Conservation (phyloP, 2,329 filamentous ascomycete species). For the Pseudogymnoascus sp. region DNA sequence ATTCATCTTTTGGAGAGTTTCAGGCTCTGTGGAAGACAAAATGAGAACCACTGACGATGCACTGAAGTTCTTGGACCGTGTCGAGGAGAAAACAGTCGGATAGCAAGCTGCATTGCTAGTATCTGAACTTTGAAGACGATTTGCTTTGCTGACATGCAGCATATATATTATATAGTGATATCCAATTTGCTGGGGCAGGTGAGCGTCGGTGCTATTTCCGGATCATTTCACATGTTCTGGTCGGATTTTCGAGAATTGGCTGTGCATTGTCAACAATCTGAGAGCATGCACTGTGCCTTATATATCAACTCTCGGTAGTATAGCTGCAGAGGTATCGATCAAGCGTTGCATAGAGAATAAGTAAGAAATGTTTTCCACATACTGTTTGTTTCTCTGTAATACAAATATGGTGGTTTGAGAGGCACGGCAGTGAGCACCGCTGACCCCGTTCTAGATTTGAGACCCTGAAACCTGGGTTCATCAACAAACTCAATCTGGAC, state of each 20-base stretch:
- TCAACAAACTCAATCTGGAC: not conserved
- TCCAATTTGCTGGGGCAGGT: conserved; percentile 1
- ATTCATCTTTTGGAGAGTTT: conserved; percentile 34
- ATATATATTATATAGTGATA: conserved; percentile 5
- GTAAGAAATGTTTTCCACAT: not conserved
- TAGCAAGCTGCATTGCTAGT: not conserved
- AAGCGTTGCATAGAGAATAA: not conserved
- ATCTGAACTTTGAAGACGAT: not conserved
- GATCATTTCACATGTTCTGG: conserved; percentile 5
- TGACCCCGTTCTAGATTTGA: not conserved
- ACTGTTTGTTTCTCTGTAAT: not conserved
- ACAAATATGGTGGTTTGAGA: not conserved
- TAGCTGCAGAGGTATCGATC: not conserved
- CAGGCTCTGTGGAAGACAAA: not conserved
- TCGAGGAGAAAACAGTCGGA: not conserved
- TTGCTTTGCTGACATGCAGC: conserved; percentile 7
- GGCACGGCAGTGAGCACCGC: not conserved
- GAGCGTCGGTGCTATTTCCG: not conserved
- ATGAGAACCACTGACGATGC: not conserved
- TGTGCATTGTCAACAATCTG: not conserved
- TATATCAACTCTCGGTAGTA: not conserved
- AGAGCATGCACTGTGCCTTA: not conserved
- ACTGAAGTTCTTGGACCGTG: not conserved
- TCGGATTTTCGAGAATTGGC: not conserved
- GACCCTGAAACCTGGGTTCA: not conserved